Conservation (phyloP, 106 monocot genomes). For the Dendrobium nobile region DNA sequence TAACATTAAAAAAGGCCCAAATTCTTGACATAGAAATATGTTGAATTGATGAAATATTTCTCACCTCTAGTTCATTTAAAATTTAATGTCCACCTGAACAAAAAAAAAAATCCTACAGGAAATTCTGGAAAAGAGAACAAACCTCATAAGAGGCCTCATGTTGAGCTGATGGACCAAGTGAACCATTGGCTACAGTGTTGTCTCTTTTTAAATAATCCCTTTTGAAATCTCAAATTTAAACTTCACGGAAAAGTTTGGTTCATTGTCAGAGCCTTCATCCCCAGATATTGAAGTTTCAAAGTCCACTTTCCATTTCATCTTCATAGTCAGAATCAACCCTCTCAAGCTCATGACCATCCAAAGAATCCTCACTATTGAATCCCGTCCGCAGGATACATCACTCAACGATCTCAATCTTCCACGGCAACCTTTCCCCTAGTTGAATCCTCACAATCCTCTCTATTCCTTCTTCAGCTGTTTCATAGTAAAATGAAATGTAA, state of each 20-base stretch:
- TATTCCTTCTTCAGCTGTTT: conserved; percentile 55
- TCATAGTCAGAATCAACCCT: conserved; percentile 87
- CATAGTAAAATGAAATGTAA: neutral
- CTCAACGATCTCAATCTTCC: conserved; percentile 45
- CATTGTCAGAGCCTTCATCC: conserved; percentile 59
- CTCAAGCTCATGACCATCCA: conserved; percentile 41
- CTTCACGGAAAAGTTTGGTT: conserved; percentile 61
- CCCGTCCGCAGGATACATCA: conserved; percentile 51
- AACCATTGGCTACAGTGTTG: conserved; percentile 33
- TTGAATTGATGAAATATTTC: neutral
- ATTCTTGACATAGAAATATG: neutral
- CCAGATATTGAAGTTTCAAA: conserved; percentile 84
- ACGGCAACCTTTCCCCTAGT: conserved; percentile 20
- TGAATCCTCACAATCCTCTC: conserved; percentile 42
- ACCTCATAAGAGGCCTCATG: conserved; percentile 48
- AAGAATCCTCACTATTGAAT: conserved; percentile 24
- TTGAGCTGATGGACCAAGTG: conserved; percentile 34
- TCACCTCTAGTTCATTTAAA: neutral
- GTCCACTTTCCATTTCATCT: conserved; percentile 89
- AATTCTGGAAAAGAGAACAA: conserved; percentile 1
- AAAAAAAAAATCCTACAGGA: neutral
- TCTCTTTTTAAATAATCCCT: conserved; percentile 38
- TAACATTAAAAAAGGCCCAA: neutral
- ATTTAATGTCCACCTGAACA: neutral
- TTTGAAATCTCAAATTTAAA: conserved; percentile 70